Evolutionary conservation across 2,329 filamentous ascomycete species (phyloP).

Genomic region (Fusarium torreyae): DNA sequence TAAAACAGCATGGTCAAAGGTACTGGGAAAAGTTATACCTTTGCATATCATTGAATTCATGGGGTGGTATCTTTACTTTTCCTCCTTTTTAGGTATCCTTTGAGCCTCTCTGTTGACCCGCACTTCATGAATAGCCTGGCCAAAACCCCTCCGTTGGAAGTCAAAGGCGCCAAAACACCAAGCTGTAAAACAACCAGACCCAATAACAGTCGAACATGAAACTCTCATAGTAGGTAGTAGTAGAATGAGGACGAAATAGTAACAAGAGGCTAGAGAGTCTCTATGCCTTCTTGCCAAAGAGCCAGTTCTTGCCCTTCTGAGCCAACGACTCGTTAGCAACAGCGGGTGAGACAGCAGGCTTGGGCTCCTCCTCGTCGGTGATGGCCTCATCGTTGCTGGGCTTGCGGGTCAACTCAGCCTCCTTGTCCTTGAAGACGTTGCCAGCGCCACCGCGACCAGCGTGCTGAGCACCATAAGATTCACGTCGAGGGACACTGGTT

Average conservation of each 20-base stretch:
- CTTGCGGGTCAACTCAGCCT: conserved; percentile 54
- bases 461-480: conserved; percentile 73
- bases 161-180: conserved; percentile 47
- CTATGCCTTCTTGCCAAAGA: conserved; percentile 65
- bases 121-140: conserved; percentile 14
- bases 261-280: neutral
- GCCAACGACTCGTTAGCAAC: conserved; percentile 48
- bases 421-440: conserved; percentile 72
- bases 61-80: conserved; percentile 46
- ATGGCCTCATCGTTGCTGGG: conserved; percentile 53
- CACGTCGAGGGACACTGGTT: conserved; percentile 66
- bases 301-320: conserved; percentile 64
- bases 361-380: conserved; percentile 40
- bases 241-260: neutral
- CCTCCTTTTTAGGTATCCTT: conserved; percentile 15
- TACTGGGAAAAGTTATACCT: conserved; percentile 4
- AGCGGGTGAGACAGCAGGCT: conserved; percentile 9
- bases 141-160: conserved; percentile 12
- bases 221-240: neutral
- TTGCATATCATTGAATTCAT: conserved; percentile 34
- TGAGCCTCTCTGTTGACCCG: conserved; percentile 12
- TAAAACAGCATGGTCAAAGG: conserved; percentile 34
- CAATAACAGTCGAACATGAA: conserved; percentile 18
- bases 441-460: conserved; percentile 83
- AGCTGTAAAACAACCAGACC: conserved; percentile 37